These are phyloP conservation scores for Nakazawaea ishiwadae DNA, from an alignment of 805 yeast genomes.

Conservation along the genomic window DNA sequence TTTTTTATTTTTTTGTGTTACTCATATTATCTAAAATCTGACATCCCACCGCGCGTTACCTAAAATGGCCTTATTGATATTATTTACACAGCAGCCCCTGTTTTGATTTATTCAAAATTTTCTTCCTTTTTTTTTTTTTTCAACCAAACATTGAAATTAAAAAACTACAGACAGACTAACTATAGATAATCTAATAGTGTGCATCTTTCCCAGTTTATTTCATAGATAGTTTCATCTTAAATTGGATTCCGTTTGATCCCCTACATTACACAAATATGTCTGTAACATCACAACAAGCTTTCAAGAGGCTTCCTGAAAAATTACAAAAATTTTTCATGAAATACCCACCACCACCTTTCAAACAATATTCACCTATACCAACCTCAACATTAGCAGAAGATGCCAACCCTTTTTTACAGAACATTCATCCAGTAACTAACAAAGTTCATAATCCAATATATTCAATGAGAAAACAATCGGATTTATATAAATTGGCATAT, in stretches of 20 bases:
- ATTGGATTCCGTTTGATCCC: too few relatives aligned
- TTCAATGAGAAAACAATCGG: conserved; percentile 79
- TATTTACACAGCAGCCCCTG: too few relatives aligned
- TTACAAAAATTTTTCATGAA: conserved; percentile 71
- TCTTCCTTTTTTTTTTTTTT: too few relatives aligned
- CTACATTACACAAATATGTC: too few relatives aligned
- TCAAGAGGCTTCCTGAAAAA: conserved; percentile 55
- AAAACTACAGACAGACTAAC: too few relatives aligned
- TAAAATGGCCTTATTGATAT: neutral
- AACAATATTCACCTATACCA: conserved; percentile 59
- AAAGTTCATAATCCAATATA: conserved; percentile 71
- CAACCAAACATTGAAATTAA: too few relatives aligned
- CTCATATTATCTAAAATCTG: neutral
- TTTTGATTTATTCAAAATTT: too few relatives aligned
- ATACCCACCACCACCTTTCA: conserved; percentile 83
- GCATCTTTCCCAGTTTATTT: too few relatives aligned
- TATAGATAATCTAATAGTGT: too few relatives aligned
- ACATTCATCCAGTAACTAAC: conserved; percentile 79
- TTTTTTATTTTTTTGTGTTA: neutral
- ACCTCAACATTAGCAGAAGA: conserved; percentile 60
- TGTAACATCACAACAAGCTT: conserved; percentile 27
- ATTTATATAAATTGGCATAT: conserved; percentile 75
- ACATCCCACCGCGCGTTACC: neutral
- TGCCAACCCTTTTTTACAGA: conserved; percentile 85
- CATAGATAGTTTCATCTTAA: too few relatives aligned